Base-by-base conservation (phyloP, 441 rosid species). In the Populus hybrid region DNA sequence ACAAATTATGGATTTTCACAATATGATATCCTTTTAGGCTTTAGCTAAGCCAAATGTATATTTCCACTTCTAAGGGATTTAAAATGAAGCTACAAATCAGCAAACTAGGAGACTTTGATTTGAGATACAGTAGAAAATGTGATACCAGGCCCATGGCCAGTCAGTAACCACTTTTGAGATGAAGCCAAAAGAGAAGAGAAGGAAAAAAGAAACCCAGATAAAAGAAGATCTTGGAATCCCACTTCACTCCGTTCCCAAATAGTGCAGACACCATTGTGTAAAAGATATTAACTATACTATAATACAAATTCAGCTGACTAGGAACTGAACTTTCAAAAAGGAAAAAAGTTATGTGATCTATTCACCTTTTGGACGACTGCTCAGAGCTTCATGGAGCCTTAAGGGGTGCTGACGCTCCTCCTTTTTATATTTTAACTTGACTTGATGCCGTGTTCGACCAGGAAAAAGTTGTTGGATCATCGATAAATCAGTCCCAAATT, bases 401-500 rank as follows among this genome's bases (percentile, higher is more conserved):
- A 86, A 70, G 46, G 95, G 97, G 68, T 86, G 80, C 68, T 86
- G 80, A 5, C 93, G 94, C 85, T 91, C 95, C 86, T 95, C 98
- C 82, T 85, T 85, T 83, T 93, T 91, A 77, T 72, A 89, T 78
- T 95, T 95, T 70, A 88, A 82, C 84, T 93, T 94, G 74, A 95
- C 84, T 76, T 94, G 97, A 74, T 83, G 87, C 64, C 95, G 97
- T 4, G 94, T 88, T 84, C 90, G 83, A 23, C 88, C 80, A 67
- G 97, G 93, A 76, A 95, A 95, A 75, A 94, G 87, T 68, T 84
- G 95, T 83, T 89, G 92, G 73, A 94, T 86, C 93, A 94, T 84
- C 12, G 93, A 86, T 54, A 95, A 86, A 85, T 94, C 97, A 69
- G 94, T 91, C 66, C 99, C 98, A 81, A 95, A 95, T 84, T 94